Base-by-base conservation (phyloP, 768 basidiomycete genomes). In the Boletus subparvulus region DNA sequence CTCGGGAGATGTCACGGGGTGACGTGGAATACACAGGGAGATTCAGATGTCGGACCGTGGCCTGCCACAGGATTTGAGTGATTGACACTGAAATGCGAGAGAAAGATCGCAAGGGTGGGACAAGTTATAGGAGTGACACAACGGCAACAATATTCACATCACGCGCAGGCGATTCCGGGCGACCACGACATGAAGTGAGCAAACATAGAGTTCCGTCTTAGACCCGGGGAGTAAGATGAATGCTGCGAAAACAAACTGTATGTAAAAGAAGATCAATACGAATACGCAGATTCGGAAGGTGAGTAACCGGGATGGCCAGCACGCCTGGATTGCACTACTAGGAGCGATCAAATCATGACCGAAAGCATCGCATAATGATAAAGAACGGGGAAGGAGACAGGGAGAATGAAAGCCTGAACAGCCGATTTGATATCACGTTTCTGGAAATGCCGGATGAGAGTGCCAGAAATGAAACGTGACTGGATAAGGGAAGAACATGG, bases 341-440 rank as follows among this genome's bases (percentile, higher is more conserved):
- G 61, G 61, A 61, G 67, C 56, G 61, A 72, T 72, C 64, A 65
- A 52, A 69, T 69, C 62, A 65, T 56, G 65, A 50, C 65, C 59
- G 66, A 59, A 54, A 50, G 59, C 51, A 72, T 66, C 66, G 61
- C 65, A 68, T 55, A 61, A 68, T 63, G 65, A 68, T 64, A 65
- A 56, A 66, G 60, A 58, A 56, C 47, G 55, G 46, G 54, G 52
- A 47, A 66, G 44, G 47, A 47, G 44, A 46, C 55, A 56, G 41
- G n/a, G 35, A 53, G 58, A 60, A 70, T 61, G 64, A 64, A 69
- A 64, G 58, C 49, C 61, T 64, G 62, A 66, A 70, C 60, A 61
- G 60, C 59, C 60, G 57, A 69, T 68, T 66, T 62, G 69, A 67
- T 70, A 63, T 69, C 67, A 65, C 61, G 50, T 62, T 68, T 70